phyloP scores from a whole-genome alignment of 2,329 filamentous ascomycete species.

The Pseudocercospora fuligena region DNA sequence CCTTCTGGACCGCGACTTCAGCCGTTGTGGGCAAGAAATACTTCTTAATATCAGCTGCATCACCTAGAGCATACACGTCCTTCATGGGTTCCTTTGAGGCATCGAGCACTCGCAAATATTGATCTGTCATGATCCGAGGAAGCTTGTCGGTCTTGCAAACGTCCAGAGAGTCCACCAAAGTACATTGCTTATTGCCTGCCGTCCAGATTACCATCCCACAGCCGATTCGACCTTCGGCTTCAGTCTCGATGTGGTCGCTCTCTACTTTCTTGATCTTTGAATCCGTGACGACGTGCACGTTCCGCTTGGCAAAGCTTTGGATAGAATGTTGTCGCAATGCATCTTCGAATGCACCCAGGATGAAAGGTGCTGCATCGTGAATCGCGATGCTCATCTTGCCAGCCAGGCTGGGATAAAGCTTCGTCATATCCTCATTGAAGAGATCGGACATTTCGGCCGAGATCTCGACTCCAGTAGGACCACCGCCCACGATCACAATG shows the following conservation, averaged over 20 bases:
- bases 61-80: conserved; percentile 42
- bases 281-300: conserved; percentile 46
- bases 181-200: conserved; percentile 44
- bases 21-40: conserved; percentile 43
- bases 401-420: conserved; percentile 49
- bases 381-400: conserved; percentile 48
- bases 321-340: conserved; percentile 51
- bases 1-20: conserved; percentile 47
- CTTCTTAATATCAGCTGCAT: conserved; percentile 46
- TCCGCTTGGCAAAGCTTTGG: conserved; percentile 43
- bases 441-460: conserved; percentile 52
- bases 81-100: conserved; percentile 35
- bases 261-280: conserved; percentile 45
- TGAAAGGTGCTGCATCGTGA: conserved; percentile 44
- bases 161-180: conserved; percentile 41
- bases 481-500: conserved; percentile 50
- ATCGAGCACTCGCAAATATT: conserved; percentile 39
- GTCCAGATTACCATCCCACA: conserved; percentile 48
- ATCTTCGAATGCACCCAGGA: conserved; percentile 43
- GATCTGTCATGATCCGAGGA: conserved; percentile 44
- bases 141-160: conserved; percentile 41
- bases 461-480: conserved; percentile 50
- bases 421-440: conserved; percentile 44
- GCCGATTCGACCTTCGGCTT: conserved; percentile 43
- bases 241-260: conserved; percentile 41